Conservation (phyloP, 1,284 basidiomycete genomes). For the Moesziomyces globuligerus region DNA sequence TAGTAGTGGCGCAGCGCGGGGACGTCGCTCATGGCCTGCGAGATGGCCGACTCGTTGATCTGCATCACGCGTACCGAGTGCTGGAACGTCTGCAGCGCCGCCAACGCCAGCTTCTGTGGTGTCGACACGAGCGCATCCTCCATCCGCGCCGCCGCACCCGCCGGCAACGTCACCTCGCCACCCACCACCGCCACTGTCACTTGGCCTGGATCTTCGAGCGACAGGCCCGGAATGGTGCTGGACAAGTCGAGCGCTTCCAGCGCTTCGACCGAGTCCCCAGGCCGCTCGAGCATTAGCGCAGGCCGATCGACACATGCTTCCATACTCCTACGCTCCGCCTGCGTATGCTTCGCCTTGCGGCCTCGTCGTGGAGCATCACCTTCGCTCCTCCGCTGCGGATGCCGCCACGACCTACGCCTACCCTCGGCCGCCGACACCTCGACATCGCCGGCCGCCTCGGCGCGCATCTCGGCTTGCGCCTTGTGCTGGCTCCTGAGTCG, state of each 20-base stretch:
- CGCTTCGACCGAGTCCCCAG: not conserved
- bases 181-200: too few species aligned
- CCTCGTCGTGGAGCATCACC: conserved; percentile 6
- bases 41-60: conserved; percentile 23
- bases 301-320: conserved; percentile 17
- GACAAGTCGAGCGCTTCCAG: not conserved
- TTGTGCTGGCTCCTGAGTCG: conserved; percentile 1
- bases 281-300: not conserved
- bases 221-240: not conserved
- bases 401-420: not conserved
- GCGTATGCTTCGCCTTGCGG: not conserved
- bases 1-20: conserved; percentile 44
- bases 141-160: conserved; percentile 12
- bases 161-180: not conserved
- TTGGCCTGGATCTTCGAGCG: too few species aligned
- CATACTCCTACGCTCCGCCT: conserved; percentile 11
- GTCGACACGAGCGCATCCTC: conserved; percentile 34
- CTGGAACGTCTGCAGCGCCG: conserved; percentile 39
- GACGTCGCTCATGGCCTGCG: conserved; percentile 31
- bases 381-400: conserved; percentile 18
- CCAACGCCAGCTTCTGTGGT: conserved; percentile 35
- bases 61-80: conserved; percentile 25
- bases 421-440: not conserved
- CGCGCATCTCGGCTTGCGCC: not conserved
- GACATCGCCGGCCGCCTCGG: not conserved